These are phyloP conservation scores for Dentipellis sp. DNA, from an alignment of 768 basidiomycete species.

Conservation along the genomic window DNA sequence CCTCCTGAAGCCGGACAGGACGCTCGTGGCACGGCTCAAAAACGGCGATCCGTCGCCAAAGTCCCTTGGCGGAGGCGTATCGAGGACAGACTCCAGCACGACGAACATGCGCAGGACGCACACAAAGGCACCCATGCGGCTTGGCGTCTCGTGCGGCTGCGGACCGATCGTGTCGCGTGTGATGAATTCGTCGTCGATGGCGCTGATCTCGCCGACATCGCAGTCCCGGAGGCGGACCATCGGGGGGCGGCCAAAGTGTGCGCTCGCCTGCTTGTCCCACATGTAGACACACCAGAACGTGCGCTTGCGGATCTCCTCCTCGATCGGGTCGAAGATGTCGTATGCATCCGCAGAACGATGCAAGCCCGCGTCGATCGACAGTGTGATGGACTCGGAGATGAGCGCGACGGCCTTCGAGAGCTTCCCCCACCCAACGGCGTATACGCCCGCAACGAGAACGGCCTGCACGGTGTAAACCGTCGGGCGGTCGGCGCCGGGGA, in stretches of 20 bases:
- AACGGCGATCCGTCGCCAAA: conserved; percentile 67
- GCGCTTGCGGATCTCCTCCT: conserved; percentile 86
- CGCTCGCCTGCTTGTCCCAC: conserved; percentile 91
- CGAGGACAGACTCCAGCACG: conserved; percentile 81
- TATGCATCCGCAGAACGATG: conserved; percentile 83
- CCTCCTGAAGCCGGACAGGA: conserved; percentile 53
- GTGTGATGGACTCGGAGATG: conserved; percentile 78
- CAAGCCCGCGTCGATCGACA: conserved; percentile 82
- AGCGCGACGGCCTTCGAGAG: conserved; percentile 82
- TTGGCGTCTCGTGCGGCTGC: conserved; percentile 66
- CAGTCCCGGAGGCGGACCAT: conserved; percentile 83
- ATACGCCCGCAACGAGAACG: conserved; percentile 85
- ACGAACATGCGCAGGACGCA: conserved; percentile 71
- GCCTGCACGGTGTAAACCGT: conserved; percentile 91
- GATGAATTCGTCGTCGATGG: conserved; percentile 86
- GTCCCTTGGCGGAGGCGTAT: conserved; percentile 63
- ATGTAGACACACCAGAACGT: conserved; percentile 96
- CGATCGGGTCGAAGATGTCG: conserved; percentile 82
- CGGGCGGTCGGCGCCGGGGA: conserved; percentile 81
- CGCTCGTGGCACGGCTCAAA: conserved; percentile 58
- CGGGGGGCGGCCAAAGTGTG: conserved; percentile 84
- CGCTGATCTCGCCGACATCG: conserved; percentile 80
- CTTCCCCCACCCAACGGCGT: conserved; percentile 84
- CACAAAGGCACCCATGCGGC: conserved; percentile 76
- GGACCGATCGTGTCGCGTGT: conserved; percentile 57